Evolutionary conservation across 139 green algal genomes (phyloP), one percentile per base, ranked within the genome.

Genomic region (Haematococcus lacustris): DNA sequence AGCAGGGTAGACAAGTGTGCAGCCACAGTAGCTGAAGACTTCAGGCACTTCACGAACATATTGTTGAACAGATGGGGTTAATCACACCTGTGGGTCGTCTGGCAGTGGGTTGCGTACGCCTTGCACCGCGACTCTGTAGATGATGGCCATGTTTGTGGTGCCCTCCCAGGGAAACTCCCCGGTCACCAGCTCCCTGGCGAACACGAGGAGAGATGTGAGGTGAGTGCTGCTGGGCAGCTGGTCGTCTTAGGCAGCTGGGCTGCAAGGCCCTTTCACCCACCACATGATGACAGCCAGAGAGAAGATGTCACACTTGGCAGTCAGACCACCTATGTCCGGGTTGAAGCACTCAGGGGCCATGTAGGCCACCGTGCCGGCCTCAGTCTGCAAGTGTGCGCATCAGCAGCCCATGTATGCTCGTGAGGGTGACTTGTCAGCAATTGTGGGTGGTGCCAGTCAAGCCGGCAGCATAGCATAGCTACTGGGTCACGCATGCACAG

Each of bases 261-360:
- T n/a, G n/a, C n/a, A n/a, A n/a, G 47, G 47, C 57, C 30, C 33
- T 5, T 25, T 30, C 63, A 51, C 63, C 17, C 63, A 69, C 63
- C 73, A 78, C 63, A 78, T 33, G 65, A 84, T 66, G 73, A 82
- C 59, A 25, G 53, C 74, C 1, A 73, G 75, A 37, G 75, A 82
- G 74, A 81, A 86, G 28, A 86, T 61, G 68, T 86, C 80, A n/a
- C 73, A 70, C 60, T 81, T 77, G 71, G 68, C 41, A n/a, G 40
- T 73, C 0, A 86, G 51, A 26, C 71, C 66, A 38, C 80, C 80
- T 17, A 82, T 86, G 32, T 76, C 66, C 0, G 74, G 74, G 43
- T 83, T 74, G 35, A 86, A 81, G 35, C 68, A 74, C 66, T 86
- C 80, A 5, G 80, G 80, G 0, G 76, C 73, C 71, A 77, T 83